A percentile compares a stretch with the other conserved stretches of the same genome.
phyloP scores from a whole-genome alignment of 2,329 filamentous ascomycete genomes.

The Scytalidium sp. region DNA sequence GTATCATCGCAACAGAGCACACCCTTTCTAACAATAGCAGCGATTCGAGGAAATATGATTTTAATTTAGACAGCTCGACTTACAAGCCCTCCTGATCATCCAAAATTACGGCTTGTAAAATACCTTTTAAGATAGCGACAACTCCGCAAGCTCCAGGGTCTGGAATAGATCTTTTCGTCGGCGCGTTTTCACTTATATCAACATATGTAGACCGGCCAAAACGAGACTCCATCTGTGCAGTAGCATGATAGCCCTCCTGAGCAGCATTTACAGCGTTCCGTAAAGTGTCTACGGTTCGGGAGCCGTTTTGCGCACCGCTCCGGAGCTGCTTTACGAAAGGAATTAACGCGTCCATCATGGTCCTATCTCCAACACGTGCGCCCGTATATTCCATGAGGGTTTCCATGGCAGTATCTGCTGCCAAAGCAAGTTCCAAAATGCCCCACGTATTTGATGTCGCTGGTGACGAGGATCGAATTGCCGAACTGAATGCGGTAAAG shows the following conservation, averaged over 20 bases:
- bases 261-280: neutral
- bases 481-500: no score
- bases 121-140: neutral
- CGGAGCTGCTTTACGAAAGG: neutral
- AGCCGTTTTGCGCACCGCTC: no score
- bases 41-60: no score
- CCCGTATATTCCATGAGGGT: neutral
- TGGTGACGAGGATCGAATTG: no score
- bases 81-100: no score
- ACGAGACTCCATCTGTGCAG: neutral
- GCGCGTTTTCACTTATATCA: neutral
- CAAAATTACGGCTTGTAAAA: no score
- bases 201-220: slow-evolving; percentile 1
- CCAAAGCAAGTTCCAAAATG: neutral
- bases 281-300: no score
- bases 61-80: no score
- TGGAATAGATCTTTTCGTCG: neutral
- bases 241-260: neutral
- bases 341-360: slow-evolving; percentile 1
- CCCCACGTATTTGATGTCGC: neutral
- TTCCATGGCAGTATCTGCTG: no score
- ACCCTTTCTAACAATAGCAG: no score
- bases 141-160: neutral
- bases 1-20: no score
- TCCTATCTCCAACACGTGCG: neutral